phyloP scores from a whole-genome alignment of 352 stramenopile genomes.

The Pseudoperonospora humuli region DNA sequence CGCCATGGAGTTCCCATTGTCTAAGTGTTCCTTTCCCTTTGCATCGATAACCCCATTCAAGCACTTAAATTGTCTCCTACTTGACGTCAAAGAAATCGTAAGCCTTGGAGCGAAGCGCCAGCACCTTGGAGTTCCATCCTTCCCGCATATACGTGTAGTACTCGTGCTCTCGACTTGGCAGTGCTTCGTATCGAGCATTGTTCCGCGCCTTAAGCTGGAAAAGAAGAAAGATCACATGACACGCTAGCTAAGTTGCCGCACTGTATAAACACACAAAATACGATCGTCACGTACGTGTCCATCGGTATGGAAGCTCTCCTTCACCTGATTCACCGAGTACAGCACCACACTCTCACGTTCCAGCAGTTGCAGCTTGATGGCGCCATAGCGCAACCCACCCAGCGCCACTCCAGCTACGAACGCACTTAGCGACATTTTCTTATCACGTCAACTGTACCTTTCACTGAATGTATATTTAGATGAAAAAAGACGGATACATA shows the following conservation, averaged over 20 bases:
- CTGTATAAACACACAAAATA: background rate
- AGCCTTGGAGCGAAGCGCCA: conserved; percentile 49
- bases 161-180: conserved; percentile 70
- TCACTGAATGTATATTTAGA: no score
- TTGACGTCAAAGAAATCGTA: conserved; percentile 47
- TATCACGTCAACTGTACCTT: no score
- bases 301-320: conserved; percentile 42
- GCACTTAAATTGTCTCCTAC: conserved; percentile 11
- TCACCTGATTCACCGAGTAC: conserved; percentile 57
- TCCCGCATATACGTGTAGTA: conserved; percentile 72
- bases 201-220: conserved; percentile 19
- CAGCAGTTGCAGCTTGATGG: conserved; percentile 60
- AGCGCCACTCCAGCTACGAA: conserved; percentile 60
- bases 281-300: conserved; percentile 12
- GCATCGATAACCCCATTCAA: no score
- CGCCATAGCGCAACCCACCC: conserved; percentile 55
- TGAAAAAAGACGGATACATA: no score
- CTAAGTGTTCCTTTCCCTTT: no score
- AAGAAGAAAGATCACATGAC: background rate
- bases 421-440: conserved; percentile 63
- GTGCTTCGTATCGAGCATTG: conserved; percentile 48
- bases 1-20: conserved; percentile 31
- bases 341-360: conserved; percentile 63
- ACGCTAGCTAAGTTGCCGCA: no score
- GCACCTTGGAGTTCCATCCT: conserved; percentile 63